phyloP scores from a whole-genome alignment of 352 stramenopile species.

The Phytophthora pisi region DNA sequence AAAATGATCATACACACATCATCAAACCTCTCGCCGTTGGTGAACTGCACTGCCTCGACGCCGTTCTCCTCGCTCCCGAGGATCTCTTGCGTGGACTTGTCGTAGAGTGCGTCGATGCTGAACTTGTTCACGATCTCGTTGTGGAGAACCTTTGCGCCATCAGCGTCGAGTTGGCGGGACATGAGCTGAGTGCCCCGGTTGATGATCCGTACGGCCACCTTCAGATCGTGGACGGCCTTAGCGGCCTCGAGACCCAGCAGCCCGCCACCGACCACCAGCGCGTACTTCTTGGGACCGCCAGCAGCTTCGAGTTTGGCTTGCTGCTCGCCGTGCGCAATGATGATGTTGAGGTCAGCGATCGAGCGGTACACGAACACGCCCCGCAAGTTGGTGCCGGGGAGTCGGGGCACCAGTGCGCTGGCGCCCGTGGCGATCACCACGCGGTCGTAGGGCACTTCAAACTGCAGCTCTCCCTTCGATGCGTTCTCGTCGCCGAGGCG shows the following conservation, averaged over 20 bases:
- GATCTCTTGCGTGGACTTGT: constrained; percentile 80
- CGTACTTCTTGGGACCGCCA: constrained; percentile 39
- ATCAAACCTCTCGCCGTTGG: constrained; percentile 75
- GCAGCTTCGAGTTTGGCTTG: constrained; percentile 37
- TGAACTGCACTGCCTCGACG: constrained; percentile 80
- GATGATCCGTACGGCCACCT: constrained; percentile 88
- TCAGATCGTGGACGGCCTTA: constrained; percentile 92
- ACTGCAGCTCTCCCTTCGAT: constrained; percentile 40
- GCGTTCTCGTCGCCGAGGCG: constrained; percentile 13
- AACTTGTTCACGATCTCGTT: constrained; percentile 89
- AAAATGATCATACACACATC: constrained; percentile 94
- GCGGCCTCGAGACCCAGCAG: constrained; percentile 87
- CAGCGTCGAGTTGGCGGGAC: constrained; percentile 93
- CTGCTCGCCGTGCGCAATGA: constrained; percentile 84
- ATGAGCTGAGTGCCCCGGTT: constrained; percentile 93
- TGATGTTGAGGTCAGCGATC: constrained; percentile 91
- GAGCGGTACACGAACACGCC: constrained; percentile 95
- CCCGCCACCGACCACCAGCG: constrained; percentile 72
- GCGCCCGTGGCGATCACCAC: constrained; percentile 91
- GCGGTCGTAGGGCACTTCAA: constrained; percentile 83
- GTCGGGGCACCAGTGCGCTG: constrained; percentile 86
- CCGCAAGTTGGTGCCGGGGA: constrained; percentile 78
- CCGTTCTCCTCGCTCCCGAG: constrained; percentile 49
- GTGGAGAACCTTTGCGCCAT: constrained; percentile 88
- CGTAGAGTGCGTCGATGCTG: constrained; percentile 88